These are phyloP conservation scores for Ophiostoma fasciatum DNA, from an alignment of 2,329 filamentous ascomycete species.

Conservation along the genomic window DNA sequence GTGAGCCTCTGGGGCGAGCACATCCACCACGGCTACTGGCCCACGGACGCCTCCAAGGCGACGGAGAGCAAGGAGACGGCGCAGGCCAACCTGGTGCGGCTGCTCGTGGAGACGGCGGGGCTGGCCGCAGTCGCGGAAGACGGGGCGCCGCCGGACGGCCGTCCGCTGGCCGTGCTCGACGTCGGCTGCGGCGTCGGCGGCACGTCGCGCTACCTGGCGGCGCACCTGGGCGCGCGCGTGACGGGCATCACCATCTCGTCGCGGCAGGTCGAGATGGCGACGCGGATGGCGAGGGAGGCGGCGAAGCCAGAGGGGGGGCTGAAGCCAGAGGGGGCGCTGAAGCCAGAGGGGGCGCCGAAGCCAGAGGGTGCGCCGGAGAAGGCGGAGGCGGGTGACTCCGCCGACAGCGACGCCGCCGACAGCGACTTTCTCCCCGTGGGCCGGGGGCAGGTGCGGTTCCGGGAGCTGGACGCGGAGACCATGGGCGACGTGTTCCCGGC, in stretches of 20 bases:
- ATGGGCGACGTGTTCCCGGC: slow-evolving; percentile 37
- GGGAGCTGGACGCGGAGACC: slow-evolving; percentile 46
- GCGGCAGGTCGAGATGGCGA: slow-evolving; percentile 43
- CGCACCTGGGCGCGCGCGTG: slow-evolving; percentile 33
- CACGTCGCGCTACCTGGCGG: slow-evolving; percentile 40
- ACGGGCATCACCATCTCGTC: slow-evolving; percentile 46
- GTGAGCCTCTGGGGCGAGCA: slow-evolving; percentile 48
- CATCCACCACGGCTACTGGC: slow-evolving; percentile 49
- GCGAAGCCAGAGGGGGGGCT: too few species aligned
- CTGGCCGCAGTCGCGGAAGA: slow-evolving; percentile 20
- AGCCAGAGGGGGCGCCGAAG: too few species aligned
- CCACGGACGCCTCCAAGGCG: slow-evolving; percentile 26
- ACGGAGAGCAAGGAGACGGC: slow-evolving; percentile 41
- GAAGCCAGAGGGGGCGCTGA: too few species aligned
- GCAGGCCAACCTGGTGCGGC: slow-evolving; percentile 40
- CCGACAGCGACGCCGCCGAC: slow-evolving; percentile 7
- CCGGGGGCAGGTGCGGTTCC: slow-evolving; percentile 33
- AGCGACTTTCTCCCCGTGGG: slow-evolving; percentile 24
- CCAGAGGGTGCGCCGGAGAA: too few species aligned
- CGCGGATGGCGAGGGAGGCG: slow-evolving; percentile 28
- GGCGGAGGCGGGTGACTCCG: slow-evolving; percentile 15
- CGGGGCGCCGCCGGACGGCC: background rate
- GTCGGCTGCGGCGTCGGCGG: slow-evolving; percentile 48
- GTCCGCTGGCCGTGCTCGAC: slow-evolving; percentile 33
- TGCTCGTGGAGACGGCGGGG: slow-evolving; percentile 34